Evolutionary conservation across 2,329 filamentous ascomycete genomes (phyloP).

Genomic region (Diaporthe nobilis): DNA sequence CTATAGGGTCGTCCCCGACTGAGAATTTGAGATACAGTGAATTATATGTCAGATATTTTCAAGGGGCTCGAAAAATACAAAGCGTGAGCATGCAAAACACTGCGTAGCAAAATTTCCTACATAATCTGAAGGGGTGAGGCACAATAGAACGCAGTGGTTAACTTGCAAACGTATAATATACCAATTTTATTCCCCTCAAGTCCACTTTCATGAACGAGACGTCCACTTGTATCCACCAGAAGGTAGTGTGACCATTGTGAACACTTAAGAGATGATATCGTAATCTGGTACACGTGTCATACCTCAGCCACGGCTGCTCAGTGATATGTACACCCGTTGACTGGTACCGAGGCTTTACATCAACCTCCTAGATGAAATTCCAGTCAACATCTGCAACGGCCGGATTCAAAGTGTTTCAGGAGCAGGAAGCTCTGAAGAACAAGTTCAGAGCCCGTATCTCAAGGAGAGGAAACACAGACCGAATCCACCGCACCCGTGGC

Average conservation of each 20-base stretch:
- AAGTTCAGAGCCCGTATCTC: background rate
- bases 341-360: background rate
- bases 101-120: too few species aligned
- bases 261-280: background rate
- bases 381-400: background rate
- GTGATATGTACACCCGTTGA: background rate
- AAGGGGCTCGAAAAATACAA: too few species aligned
- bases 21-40: too few species aligned
- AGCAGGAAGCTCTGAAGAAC: background rate
- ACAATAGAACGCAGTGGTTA: too few species aligned
- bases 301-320: background rate
- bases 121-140: too few species aligned
- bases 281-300: background rate
- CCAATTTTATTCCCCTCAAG: background rate
- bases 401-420: background rate
- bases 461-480: background rate
- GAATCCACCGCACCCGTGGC: background rate
- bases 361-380: background rate
- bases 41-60: too few species aligned
- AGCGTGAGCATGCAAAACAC: too few species aligned
- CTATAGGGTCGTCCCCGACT: too few species aligned
- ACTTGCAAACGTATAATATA: too few species aligned
- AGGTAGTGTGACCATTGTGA: background rate
- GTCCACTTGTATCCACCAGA: background rate
- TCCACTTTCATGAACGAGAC: background rate